These are phyloP conservation scores for Neostapfia colusana DNA, from an alignment of 176 grass and related monocot genomes.

Conservation along the genomic window DNA sequence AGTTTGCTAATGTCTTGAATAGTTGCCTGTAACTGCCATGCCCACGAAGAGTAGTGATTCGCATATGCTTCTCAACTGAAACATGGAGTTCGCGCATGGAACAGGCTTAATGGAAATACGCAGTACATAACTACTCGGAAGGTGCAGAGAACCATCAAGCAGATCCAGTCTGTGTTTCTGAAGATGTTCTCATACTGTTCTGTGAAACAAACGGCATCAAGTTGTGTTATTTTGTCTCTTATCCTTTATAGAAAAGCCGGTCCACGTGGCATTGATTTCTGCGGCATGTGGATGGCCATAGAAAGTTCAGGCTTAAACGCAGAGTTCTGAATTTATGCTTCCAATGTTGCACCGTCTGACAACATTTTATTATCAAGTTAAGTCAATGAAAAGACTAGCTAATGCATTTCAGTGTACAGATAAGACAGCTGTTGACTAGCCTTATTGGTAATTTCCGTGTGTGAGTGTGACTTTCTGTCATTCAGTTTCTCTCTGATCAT, in stretches of 20 bases:
- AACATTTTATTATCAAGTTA: not conserved
- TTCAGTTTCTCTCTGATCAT: not conserved
- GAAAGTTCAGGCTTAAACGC: not conserved
- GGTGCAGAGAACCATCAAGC: not conserved
- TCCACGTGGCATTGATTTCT: no score
- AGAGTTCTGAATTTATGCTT: not conserved
- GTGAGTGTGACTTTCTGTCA: no score
- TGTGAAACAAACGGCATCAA: no score
- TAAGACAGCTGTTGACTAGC: no score
- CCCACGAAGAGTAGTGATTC: not conserved
- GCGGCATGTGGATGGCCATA: not conserved
- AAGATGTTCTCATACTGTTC: not conserved
- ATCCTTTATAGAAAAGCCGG: no score
- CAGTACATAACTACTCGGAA: no score
- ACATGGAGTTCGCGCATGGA: not conserved
- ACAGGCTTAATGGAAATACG: not conserved
- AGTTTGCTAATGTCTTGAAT: not conserved
- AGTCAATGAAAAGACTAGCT: not conserved
- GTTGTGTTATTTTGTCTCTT: no score
- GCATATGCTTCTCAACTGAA: not conserved
- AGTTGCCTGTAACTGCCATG: not conserved
- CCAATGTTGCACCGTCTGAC: not conserved
- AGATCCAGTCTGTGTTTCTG: not conserved
- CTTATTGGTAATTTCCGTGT: no score
- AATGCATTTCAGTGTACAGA: not conserved